phyloP scores from a whole-genome alignment of 495 filamentous ascomycete species.

The Penicillium canariense region DNA sequence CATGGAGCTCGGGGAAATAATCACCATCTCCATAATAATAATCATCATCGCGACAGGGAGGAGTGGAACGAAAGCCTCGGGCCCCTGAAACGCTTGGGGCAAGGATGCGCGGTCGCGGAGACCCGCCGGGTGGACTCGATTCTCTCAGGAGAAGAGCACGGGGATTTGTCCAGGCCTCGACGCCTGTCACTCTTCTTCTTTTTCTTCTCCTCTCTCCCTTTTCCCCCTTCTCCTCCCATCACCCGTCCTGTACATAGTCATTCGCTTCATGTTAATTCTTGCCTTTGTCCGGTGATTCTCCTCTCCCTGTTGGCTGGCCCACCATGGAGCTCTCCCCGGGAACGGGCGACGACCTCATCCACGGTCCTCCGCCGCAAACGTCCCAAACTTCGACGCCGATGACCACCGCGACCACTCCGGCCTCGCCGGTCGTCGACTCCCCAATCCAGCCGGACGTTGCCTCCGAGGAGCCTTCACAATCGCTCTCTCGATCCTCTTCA shows the following conservation, averaged over 20 bases:
- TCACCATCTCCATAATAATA: neutral
- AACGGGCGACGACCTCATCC: conserved; percentile 29
- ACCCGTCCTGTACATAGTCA: too few species aligned
- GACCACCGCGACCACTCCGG: neutral
- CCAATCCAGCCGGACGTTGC: conserved; percentile 17
- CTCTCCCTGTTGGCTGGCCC: conserved; percentile 29
- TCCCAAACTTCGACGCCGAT: conserved; percentile 25
- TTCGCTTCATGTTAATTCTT: neutral
- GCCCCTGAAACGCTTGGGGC: conserved; percentile 31
- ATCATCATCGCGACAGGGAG: neutral
- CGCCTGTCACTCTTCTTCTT: neutral
- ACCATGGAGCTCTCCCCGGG: conserved; percentile 39
- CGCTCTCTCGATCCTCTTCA: conserved; percentile 20
- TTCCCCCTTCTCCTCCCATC: too few species aligned
- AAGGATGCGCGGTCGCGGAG: conserved; percentile 12
- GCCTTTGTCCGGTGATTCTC: conserved; percentile 8
- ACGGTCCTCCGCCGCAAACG: conserved; percentile 36
- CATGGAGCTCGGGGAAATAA: neutral
- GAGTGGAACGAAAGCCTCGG: neutral
- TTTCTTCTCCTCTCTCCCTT: too few species aligned
- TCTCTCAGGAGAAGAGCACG: conserved; percentile 24
- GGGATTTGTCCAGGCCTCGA: conserved; percentile 8
- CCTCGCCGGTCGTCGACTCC: conserved; percentile 2
- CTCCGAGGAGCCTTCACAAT: conserved; percentile 12
- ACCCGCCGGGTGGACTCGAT: neutral